Percentiles rank a stretch among this genome's conserved stretches.
Conservation (phyloP, 148 eudicot genomes). For the Rhododendron williamsianum region DNA sequence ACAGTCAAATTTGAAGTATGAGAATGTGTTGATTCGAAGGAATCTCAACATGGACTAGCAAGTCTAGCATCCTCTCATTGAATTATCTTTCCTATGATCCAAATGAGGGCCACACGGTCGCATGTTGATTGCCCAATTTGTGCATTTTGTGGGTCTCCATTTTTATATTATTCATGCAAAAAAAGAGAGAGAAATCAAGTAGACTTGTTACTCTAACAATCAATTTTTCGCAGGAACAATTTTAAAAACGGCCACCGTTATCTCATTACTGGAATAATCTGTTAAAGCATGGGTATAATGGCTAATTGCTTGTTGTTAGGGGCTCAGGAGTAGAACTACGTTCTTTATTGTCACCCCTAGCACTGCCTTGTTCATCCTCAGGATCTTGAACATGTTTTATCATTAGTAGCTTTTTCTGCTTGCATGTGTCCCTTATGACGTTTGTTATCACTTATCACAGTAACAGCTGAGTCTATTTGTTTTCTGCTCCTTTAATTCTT, state of each 20-base stretch:
- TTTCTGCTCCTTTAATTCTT: too few species aligned
- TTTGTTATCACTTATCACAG: neutral
- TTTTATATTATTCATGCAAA: neutral
- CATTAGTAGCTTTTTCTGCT: neutral
- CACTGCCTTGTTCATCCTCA: neutral
- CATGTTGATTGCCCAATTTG: neutral
- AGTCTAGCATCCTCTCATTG: neutral
- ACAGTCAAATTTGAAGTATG: neutral
- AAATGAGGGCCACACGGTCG: neutral
- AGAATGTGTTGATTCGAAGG: neutral
- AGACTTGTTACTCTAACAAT: neutral
- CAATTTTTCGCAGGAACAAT: neutral
- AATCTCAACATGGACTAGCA: neutral
- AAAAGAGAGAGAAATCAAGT: neutral
- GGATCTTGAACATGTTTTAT: neutral
- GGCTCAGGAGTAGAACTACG: neutral
- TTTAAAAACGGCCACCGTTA: neutral
- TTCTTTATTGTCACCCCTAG: neutral
- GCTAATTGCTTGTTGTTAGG: neutral
- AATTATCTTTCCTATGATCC: neutral
- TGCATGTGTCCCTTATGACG: neutral
- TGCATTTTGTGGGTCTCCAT: neutral
- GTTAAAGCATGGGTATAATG: neutral
- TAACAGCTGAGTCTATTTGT: neutral
- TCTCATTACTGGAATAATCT: neutral